phyloP scores from a whole-genome alignment of 495 filamentous ascomycete species.

The Penicillium subrubescens region DNA sequence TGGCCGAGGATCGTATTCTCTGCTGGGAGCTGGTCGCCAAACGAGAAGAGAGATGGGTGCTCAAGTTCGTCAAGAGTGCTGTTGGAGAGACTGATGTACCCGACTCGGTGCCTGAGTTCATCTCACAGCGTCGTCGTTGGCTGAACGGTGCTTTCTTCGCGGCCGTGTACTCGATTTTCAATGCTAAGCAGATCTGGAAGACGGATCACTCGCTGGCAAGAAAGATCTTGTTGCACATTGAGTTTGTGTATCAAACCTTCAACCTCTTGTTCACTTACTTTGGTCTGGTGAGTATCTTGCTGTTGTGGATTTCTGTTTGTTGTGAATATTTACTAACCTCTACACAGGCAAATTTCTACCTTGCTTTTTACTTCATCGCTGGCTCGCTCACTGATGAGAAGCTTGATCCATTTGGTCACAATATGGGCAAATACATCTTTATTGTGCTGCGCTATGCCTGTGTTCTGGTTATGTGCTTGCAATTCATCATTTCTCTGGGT shows the following conservation, averaged over 20 bases:
- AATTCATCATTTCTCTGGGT: slow-evolving; percentile 98
- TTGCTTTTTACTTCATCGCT: slow-evolving; percentile 98
- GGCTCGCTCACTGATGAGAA: slow-evolving; percentile 82
- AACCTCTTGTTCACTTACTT: slow-evolving; percentile 95
- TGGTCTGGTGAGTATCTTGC: slow-evolving; percentile 62
- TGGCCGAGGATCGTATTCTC: slow-evolving; percentile 97
- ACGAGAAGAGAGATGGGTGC: slow-evolving; percentile 89
- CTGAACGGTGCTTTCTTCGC: slow-evolving; percentile 99
- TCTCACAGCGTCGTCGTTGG: slow-evolving; percentile 94
- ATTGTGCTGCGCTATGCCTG: slow-evolving; percentile 80
- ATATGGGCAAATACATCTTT: slow-evolving; percentile 84
- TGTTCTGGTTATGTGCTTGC: slow-evolving; percentile 84
- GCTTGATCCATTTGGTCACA: slow-evolving; percentile 88
- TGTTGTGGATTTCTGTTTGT: not conserved
- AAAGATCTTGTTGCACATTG: slow-evolving; percentile 91
- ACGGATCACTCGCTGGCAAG: slow-evolving; percentile 90
- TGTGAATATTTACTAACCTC: slow-evolving; percentile 1
- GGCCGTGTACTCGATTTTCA: slow-evolving; percentile 94
- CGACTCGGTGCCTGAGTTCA: slow-evolving; percentile 75
- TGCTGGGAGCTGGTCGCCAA: slow-evolving; percentile 99
- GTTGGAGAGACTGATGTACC: slow-evolving; percentile 98
- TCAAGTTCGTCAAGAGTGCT: slow-evolving; percentile 96
- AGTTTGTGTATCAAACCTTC: slow-evolving; percentile 94
- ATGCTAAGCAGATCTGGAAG: slow-evolving; percentile 89
- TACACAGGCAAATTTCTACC: slow-evolving; percentile 87